These are phyloP conservation scores for Kurtzmaniella quercitrusa DNA, from an alignment of 1,139 yeast species.

Conservation along the genomic window DNA sequence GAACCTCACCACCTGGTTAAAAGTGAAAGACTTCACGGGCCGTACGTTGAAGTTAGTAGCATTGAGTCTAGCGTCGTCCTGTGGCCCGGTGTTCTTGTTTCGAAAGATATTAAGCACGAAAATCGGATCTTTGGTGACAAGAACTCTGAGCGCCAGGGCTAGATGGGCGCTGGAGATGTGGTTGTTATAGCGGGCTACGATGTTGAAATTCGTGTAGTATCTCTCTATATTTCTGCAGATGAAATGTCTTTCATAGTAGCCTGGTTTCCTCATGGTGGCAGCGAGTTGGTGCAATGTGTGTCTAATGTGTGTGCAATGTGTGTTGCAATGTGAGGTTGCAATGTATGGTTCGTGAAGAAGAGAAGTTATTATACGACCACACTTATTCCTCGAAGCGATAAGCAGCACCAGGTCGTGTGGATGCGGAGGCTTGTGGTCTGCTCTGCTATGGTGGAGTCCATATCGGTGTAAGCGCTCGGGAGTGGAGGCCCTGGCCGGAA, in stretches of 20 bases:
- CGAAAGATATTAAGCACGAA: conserved; percentile 19
- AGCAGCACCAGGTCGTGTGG: background rate
- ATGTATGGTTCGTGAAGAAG: too few species aligned
- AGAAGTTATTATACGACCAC: too few species aligned
- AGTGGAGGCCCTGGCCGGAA: background rate
- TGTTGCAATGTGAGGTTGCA: too few species aligned
- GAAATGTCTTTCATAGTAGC: conserved; percentile 21
- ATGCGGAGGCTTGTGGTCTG: background rate
- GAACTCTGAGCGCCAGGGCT: conserved; percentile 19
- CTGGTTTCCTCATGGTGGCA: conserved; percentile 5
- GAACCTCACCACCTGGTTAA: conserved; percentile 22
- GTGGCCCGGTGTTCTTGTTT: conserved; percentile 1
- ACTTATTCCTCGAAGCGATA: too few species aligned
- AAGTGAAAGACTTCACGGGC: conserved; percentile 17
- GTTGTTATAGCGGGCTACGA: conserved; percentile 22
- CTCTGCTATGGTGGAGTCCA: too few species aligned
- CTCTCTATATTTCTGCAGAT: conserved; percentile 21
- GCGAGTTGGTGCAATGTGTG: background rate
- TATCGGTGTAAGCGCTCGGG: too few species aligned
- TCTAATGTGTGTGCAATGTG: too few species aligned
- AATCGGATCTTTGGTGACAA: conserved; percentile 21
- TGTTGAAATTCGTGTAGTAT: conserved; percentile 26
- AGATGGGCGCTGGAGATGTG: conserved; percentile 14
- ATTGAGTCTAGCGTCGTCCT: conserved; percentile 10
- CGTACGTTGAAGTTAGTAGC: conserved; percentile 16